Evolutionary conservation across 176 grass and related monocot genomes (phyloP).

Genomic region (Chrysopogon serrulatus): DNA sequence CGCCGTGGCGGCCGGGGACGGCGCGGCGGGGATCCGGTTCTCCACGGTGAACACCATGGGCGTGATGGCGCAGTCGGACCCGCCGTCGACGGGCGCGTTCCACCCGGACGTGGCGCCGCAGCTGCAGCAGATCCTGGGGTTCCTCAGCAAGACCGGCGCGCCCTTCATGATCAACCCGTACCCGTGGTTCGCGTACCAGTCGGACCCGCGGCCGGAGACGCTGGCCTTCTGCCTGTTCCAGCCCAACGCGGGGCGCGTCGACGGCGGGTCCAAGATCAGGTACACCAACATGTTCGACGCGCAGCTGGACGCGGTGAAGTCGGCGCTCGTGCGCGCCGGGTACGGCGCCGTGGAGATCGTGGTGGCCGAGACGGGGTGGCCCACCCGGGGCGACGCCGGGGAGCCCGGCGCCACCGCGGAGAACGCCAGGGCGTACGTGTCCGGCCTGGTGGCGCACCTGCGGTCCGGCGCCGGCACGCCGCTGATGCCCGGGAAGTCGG

Average conservation of each 20-base stretch:
- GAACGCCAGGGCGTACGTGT: conserved; percentile 69
- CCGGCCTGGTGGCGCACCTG: conserved; percentile 69
- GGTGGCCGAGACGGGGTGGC: conserved; percentile 97
- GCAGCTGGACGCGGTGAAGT: conserved; percentile 81
- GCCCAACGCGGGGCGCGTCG: conserved; percentile 72
- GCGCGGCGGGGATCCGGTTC: conserved; percentile 38
- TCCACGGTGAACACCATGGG: conserved; percentile 95
- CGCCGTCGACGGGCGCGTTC: conserved; percentile 83
- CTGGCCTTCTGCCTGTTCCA: conserved; percentile 95
- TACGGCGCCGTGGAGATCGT: conserved; percentile 66
- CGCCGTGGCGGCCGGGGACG: conserved; percentile 32
- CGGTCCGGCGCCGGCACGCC: conserved; percentile 78
- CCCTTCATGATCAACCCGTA: conserved; percentile 99
- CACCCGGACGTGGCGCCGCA: conserved; percentile 49
- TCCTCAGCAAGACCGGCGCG: conserved; percentile 64
- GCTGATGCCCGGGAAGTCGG: conserved; percentile 60
- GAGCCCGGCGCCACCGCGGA: conserved; percentile 68
- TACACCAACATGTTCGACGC: conserved; percentile 99
- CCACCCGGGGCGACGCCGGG: conserved; percentile 55
- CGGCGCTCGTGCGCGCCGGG: conserved; percentile 50
- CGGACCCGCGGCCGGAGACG: conserved; percentile 76
- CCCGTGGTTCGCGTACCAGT: conserved; percentile 95
- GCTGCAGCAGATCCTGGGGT: conserved; percentile 58
- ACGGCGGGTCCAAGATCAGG: conserved; percentile 55
- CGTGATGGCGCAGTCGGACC: conserved; percentile 83